Percentiles rank a stretch among this genome's conserved stretches.
Evolutionary conservation across 768 basidiomycete genomes (phyloP).

Genomic region (Boletus bicolor): DNA sequence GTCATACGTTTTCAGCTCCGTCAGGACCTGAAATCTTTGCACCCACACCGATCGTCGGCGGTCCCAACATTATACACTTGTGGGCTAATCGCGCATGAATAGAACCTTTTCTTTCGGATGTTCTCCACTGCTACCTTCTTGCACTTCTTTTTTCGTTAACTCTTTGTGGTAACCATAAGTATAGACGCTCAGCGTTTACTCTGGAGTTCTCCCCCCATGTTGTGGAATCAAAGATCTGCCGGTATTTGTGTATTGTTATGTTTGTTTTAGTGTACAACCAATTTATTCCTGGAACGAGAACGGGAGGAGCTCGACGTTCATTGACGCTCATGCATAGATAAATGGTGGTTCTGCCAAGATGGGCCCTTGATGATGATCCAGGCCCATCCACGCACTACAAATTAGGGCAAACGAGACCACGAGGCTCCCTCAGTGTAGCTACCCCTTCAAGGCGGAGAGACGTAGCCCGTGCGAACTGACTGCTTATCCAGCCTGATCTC

Average conservation of each 20-base stretch:
- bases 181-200: constrained; percentile 19
- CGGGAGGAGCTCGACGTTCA: background rate
- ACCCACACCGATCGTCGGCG: constrained; percentile 34
- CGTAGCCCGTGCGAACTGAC: constrained; percentile 6
- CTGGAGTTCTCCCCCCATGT: background rate
- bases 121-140: background rate
- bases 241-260: constrained; percentile 25
- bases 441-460: background rate
- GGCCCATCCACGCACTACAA: background rate
- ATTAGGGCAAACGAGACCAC: constrained; percentile 3
- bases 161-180: background rate
- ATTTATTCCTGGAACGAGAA: background rate
- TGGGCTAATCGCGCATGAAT: constrained; percentile 33
- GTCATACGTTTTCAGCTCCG: constrained; percentile 18
- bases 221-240: constrained; percentile 5
- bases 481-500: constrained; percentile 26
- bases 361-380: constrained; percentile 1
- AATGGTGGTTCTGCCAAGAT: background rate
- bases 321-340: background rate
- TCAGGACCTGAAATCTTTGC: constrained; percentile 33
- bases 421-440: constrained; percentile 17
- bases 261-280: constrained; percentile 11
- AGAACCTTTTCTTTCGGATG: background rate
- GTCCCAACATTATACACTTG: constrained; percentile 33
- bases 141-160: background rate